Base-by-base conservation (phyloP, 2,329 filamentous ascomycete genomes). In the Hymenoscyphus fraxineus region DNA sequence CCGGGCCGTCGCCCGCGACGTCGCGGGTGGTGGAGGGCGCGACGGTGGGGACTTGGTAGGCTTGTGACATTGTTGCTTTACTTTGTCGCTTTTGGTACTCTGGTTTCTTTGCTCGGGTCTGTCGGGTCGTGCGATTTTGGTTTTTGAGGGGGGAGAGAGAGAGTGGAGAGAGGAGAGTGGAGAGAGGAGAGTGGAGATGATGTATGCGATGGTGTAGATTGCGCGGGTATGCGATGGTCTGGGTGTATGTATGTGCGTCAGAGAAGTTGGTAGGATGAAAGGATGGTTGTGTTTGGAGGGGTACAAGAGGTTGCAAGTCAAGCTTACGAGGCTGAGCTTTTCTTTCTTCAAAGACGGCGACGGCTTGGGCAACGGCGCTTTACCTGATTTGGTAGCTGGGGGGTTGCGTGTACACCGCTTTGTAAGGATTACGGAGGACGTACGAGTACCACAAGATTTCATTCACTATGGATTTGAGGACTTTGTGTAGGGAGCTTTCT, bases 1-100 rank as follows among this genome's bases (percentile, higher is more conserved):
- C 78, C 68, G 86, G 81, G 59, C 83, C 84, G 65, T 82, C 80
- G 69, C 71, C 67, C 65, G 65, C 58, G 68, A 72, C 31, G 65
- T 80, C 79, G 64, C 79, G 78, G 63, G 78, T 75, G 32, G 60
- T 51, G 55, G 70, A 67, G 47, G 67, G 67, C 7, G 73, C 68
- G 39, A 77, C 75, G 71, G 81, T 79, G 64, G 90, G 90, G 66
- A 91, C 85, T 74, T 91, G 87, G 80, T 93, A 94, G 79, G 90
- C 44, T 47, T 47, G 44, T n/a, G 44, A 22, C n/a, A 19, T 47
- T 19, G 16, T 10, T 19, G n/a, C 2, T 9, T 19, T 47, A 10
- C n/a, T 47, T n/a, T 1, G 44, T 47, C 44, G 44, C 16, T 13
- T 6, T 15, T 27, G 27, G 27, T 27, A 27, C 3, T 3, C 27